These are phyloP conservation scores for Tagetes patula DNA, from an alignment of 129 eudicot genomes.

Conservation along the genomic window DNA sequence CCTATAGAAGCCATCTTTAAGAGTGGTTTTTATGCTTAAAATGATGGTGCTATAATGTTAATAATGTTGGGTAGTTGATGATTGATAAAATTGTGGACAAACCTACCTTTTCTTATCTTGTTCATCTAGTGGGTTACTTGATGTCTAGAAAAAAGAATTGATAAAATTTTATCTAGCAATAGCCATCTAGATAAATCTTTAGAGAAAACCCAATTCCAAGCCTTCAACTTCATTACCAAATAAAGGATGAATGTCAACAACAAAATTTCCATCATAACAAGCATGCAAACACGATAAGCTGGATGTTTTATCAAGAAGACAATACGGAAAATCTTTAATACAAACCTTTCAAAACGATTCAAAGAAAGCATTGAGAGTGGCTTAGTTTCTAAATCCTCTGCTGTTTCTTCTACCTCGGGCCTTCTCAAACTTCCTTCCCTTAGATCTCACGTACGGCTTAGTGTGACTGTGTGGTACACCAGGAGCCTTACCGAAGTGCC, in stretches of 20 bases:
- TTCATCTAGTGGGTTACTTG: too few species aligned
- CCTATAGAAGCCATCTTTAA: too few species aligned
- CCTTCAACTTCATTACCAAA: constrained; percentile 25
- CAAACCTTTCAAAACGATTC: neutral
- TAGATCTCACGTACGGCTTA: constrained; percentile 53
- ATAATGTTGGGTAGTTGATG: neutral
- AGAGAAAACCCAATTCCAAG: neutral
- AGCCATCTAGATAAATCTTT: neutral
- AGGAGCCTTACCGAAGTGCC: constrained; percentile 59
- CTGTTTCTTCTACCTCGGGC: constrained; percentile 71
- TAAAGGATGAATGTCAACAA: constrained; percentile 1
- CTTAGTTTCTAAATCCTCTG: constrained; percentile 43
- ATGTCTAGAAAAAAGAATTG: too few species aligned
- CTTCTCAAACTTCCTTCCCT: constrained; percentile 58
- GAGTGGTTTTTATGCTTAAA: too few species aligned
- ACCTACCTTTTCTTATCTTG: too few species aligned
- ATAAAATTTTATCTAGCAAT: too few species aligned
- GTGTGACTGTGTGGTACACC: constrained; percentile 70
- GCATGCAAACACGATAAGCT: constrained; percentile 18
- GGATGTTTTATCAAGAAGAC: constrained; percentile 5
- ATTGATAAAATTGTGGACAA: neutral
- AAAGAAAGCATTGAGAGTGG: neutral
- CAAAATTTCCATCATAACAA: constrained; percentile 27
- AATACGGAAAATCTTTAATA: constrained; percentile 1
- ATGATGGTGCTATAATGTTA: neutral